A percentile compares a stretch with the other conserved stretches of the same genome.
Evolutionary conservation across 441 rosid species (phyloP).

Genomic region (Dalechampia spathulata): DNA sequence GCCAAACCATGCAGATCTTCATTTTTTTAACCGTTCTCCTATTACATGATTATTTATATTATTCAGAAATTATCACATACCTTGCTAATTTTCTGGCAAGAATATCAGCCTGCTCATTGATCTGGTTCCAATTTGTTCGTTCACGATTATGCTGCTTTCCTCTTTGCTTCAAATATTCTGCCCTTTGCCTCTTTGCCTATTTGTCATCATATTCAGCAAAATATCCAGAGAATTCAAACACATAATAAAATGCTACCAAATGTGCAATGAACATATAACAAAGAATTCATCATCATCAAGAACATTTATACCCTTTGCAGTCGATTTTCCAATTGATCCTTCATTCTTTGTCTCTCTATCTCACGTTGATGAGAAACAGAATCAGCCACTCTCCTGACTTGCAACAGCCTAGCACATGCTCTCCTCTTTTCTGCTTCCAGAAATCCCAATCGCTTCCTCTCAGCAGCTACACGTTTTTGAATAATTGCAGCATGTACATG

Average conservation of each 20-base stretch:
- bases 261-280: neutral
- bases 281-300: neutral
- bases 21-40: no score
- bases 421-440: slow-evolving; percentile 88
- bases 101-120: slow-evolving; percentile 66
- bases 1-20: no score
- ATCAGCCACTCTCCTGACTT: slow-evolving; percentile 66
- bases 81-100: slow-evolving; percentile 75
- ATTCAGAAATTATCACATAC: no score
- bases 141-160: slow-evolving; percentile 48
- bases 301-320: slow-evolving; percentile 92
- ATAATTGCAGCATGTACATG: slow-evolving; percentile 69
- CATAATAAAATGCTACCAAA: neutral
- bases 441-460: slow-evolving; percentile 79
- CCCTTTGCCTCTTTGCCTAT: slow-evolving; percentile 85
- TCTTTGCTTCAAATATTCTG: slow-evolving; percentile 88
- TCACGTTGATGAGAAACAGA: slow-evolving; percentile 77
- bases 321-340: slow-evolving; percentile 77
- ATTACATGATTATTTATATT: no score
- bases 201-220: slow-evolving; percentile 2
- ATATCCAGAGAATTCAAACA: neutral
- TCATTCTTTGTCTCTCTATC: slow-evolving; percentile 77
- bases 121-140: slow-evolving; percentile 36
- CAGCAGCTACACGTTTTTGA: slow-evolving; percentile 95
- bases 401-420: slow-evolving; percentile 71